phyloP scores from a whole-genome alignment of 192 early-diverging fungal genomes.

The Mortierella alpina region DNA sequence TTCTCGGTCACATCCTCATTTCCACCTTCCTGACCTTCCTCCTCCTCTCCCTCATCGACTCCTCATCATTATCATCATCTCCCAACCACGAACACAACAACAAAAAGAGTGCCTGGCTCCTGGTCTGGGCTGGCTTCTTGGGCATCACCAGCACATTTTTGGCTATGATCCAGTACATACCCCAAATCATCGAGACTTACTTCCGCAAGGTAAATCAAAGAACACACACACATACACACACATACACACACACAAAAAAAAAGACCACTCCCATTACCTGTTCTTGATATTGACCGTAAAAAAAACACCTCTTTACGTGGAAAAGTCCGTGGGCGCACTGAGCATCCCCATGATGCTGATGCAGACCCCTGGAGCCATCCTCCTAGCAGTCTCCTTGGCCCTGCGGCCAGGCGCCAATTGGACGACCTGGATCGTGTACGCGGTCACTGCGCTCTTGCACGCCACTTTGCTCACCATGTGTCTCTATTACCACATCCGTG shows the following conservation, averaged over 20 bases:
- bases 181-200: conserved; percentile 89
- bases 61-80: conserved; percentile 2
- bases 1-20: conserved; percentile 62
- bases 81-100: not conserved
- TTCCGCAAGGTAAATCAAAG: conserved; percentile 64
- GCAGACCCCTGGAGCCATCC: conserved; percentile 74
- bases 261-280: not conserved
- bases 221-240: not conserved
- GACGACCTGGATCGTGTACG: conserved; percentile 90
- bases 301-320: not conserved
- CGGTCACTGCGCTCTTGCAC: conserved; percentile 83
- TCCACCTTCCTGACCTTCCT: conserved; percentile 63
- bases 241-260: not conserved
- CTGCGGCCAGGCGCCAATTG: conserved; percentile 85
- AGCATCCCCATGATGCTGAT: conserved; percentile 92
- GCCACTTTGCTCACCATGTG: conserved; percentile 80
- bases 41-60: conserved; percentile 58
- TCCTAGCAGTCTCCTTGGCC: conserved; percentile 85
- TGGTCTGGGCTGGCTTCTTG: conserved; percentile 73
- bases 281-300: not conserved
- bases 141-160: conserved; percentile 74
- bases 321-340: conserved; percentile 83
- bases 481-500: conserved; percentile 70
- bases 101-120: conserved; percentile 7
- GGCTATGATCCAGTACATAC: conserved; percentile 87